Conservation (phyloP, 2,329 filamentous ascomycete species). For the Botrytis squamosa region DNA sequence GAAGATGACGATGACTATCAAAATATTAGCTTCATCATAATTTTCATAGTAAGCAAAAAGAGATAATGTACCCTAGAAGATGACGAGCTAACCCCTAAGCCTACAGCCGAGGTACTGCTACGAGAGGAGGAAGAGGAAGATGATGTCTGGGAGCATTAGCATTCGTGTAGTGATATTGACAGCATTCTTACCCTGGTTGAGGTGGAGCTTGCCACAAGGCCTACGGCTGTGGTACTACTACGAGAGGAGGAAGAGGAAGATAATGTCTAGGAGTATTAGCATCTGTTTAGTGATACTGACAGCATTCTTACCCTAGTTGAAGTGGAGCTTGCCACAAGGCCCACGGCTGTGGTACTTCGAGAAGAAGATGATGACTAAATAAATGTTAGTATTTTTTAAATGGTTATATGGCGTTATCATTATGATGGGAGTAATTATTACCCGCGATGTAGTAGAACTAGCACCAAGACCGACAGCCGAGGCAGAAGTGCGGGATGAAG, state of each 20-base stretch:
- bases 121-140: neutral
- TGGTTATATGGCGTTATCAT: fast-evolving
- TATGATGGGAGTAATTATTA: neutral
- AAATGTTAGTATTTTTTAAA: neutral
- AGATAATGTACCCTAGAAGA: neutral
- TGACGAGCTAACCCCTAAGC: neutral
- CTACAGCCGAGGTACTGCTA: neutral
- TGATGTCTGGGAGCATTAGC: neutral
- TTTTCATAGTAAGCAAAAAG: neutral
- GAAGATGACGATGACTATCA: neutral
- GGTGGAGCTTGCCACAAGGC: neutral
- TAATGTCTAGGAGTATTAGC: neutral
- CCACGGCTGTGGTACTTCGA: neutral
- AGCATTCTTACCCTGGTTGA: neutral
- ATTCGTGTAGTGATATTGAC: neutral
- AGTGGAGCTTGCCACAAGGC: neutral
- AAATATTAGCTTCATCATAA: neutral
- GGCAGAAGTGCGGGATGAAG: neutral
- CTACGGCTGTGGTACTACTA: neutral
- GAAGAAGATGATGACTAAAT: neutral
- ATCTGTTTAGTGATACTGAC: neutral
- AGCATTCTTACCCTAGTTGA: neutral
- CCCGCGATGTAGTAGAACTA: neutral
- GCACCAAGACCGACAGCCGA: neutral
- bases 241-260: neutral